These are phyloP conservation scores for Limnanthes douglasii DNA, from an alignment of 345 rosid species.

Conservation along the genomic window DNA sequence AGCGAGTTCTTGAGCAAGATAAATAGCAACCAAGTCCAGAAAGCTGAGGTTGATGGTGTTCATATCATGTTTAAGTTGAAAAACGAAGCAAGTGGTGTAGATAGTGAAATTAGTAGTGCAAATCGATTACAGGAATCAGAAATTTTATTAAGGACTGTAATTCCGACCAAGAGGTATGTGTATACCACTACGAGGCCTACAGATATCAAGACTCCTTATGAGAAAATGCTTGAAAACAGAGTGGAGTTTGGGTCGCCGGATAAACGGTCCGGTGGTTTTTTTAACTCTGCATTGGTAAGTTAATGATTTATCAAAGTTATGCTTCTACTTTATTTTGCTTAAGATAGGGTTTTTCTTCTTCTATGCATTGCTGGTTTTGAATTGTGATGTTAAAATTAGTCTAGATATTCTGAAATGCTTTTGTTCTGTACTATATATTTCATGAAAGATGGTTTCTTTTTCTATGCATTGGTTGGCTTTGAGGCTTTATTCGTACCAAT, in stretches of 20 bases:
- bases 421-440: background rate
- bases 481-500: no score
- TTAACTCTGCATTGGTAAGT: constrained; percentile 74
- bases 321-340: no score
- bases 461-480: no score
- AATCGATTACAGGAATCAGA: constrained; percentile 49
- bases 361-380: no score
- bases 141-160: constrained; percentile 30
- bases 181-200: constrained; percentile 68
- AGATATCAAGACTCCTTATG: constrained; percentile 84
- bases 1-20: constrained; percentile 77
- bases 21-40: constrained; percentile 48
- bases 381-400: no score
- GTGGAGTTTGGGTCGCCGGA: constrained; percentile 92
- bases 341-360: no score
- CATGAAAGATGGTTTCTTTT: no score
- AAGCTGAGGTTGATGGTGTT: constrained; percentile 85
- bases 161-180: constrained; percentile 51
- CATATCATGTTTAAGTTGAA: constrained; percentile 72
- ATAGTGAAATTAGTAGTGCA: constrained; percentile 19
- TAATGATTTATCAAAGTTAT: no score
- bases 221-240: constrained; percentile 82
- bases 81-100: constrained; percentile 26
- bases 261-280: constrained; percentile 64
- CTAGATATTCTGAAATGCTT: no score